Conservation (phyloP, 2,329 filamentous ascomycete species). For the Zarea fungicola region DNA sequence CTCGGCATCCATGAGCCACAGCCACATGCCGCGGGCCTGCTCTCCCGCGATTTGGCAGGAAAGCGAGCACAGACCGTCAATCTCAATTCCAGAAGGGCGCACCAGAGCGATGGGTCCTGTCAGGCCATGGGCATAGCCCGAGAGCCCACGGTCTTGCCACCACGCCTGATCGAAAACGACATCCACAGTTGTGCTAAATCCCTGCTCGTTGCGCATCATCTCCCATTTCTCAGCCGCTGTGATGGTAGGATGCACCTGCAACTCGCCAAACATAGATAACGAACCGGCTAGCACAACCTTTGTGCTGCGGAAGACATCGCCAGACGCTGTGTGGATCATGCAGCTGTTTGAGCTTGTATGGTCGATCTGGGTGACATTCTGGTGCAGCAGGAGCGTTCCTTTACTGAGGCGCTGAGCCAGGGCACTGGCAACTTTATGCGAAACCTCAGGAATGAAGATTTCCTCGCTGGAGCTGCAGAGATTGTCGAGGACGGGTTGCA, state of each 20-base stretch:
- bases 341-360: constrained; percentile 15
- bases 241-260: constrained; percentile 17
- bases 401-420: constrained; percentile 14
- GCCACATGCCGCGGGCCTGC: constrained; percentile 15
- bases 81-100: constrained; percentile 14
- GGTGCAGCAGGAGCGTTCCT: constrained; percentile 14
- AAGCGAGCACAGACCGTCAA: constrained; percentile 15
- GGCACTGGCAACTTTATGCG: constrained; percentile 12
- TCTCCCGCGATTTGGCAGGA: constrained; percentile 19
- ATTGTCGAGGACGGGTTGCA: constrained; percentile 14
- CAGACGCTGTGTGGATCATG: constrained; percentile 15
- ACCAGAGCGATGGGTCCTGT: constrained; percentile 16
- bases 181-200: constrained; percentile 17
- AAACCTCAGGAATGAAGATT: constrained; percentile 9
- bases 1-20: constrained; percentile 9
- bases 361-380: constrained; percentile 17
- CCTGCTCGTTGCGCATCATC: constrained; percentile 10
- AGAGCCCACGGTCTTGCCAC: constrained; percentile 20
- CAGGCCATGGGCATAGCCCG: constrained; percentile 15
- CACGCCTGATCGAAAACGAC: constrained; percentile 19
- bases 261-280: constrained; percentile 10
- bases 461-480: constrained; percentile 6
- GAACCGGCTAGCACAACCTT: constrained; percentile 18
- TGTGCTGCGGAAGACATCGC: constrained; percentile 16
- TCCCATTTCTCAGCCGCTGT: constrained; percentile 18